Evolutionary conservation across 768 basidiomycete species (phyloP), one percentile per base, ranked within the genome.

Genomic region (Boletus edulis): DNA sequence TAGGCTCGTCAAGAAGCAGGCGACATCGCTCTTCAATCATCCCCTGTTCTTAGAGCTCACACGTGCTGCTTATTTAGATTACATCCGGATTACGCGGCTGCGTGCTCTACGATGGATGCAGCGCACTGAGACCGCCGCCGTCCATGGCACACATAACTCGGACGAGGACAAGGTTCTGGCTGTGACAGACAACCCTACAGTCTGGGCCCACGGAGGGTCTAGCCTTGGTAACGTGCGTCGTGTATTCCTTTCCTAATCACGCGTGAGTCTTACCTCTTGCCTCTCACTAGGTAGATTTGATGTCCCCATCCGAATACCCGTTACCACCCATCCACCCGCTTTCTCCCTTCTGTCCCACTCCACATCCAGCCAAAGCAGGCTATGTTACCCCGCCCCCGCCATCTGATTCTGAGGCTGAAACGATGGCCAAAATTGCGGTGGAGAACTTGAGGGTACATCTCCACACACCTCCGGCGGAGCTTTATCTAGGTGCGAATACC

Each of bases 21-120:
- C 73, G 2, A 60, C 60, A 7, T 52, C 59, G 0, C 63, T 64
- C 15, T 59, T 76, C 1, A 68, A 62, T 3, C 76, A 81, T 49
- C 81, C 81, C 2, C 63, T 83, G 20, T 75, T 79, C 46, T 62
- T 77, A 39, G 81, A 83, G 47, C 66, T 82, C 5, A 62, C 63
- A 0, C n/a, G 60, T 3, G 63, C 46, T 0, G 1, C 14, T 1
- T 57, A 58, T 13, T 51, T 69, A 3, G 50, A 34, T 1, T 56
- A 54, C 7, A 7, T 57, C 9, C 45, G 50, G 6, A 45, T 37
- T 15, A 34, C 22, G 22, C 22, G 22, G 22, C 2, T 22, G 22
- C 45, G 42, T 13, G 69, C 68, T 4, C 45, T 75, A 7, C 56
- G 67, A 14, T 61, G 66, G 50, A 62, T 62, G 49, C 67, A 62